Evolutionary conservation across 2,329 filamentous ascomycete species (phyloP).

Genomic region (Fusarium pininemorale): DNA sequence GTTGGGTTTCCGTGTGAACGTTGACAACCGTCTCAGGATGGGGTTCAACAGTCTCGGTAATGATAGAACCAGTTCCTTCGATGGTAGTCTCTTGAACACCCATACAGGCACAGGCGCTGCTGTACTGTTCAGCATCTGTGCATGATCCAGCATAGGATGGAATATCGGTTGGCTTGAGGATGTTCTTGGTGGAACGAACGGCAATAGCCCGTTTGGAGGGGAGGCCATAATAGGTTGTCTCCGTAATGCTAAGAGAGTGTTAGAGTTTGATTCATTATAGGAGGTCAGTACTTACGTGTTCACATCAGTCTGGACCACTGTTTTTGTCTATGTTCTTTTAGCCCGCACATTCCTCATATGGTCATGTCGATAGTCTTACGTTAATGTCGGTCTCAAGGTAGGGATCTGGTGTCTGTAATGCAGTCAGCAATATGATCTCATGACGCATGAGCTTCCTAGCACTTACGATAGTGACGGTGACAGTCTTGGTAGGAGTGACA

Average conservation of each 20-base stretch:
- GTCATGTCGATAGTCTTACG: rapidly evolving
- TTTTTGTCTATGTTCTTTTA: background rate
- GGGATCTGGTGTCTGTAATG: background rate
- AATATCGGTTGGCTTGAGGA: background rate
- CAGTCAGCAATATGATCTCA: background rate
- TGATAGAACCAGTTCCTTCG: background rate
- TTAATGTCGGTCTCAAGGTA: background rate
- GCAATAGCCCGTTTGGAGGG: background rate
- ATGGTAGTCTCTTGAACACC: background rate
- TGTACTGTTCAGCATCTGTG: background rate
- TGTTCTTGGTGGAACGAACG: background rate
- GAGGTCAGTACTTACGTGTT: background rate
- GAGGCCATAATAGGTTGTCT: background rate
- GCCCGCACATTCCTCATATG: rapidly evolving
- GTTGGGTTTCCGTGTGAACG: rapidly evolving
- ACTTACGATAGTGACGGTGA: background rate
- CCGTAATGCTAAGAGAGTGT: background rate
- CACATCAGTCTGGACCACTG: background rate
- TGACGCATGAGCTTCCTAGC: rapidly evolving
- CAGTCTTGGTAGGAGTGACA: background rate
- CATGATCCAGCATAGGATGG: background rate
- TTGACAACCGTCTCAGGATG: background rate
- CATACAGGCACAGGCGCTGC: background rate
- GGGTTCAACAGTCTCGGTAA: background rate
- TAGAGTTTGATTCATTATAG: rapidly evolving